These are phyloP conservation scores for Fusarium sp. DNA, from an alignment of 2,329 filamentous ascomycete genomes.

Conservation along the genomic window DNA sequence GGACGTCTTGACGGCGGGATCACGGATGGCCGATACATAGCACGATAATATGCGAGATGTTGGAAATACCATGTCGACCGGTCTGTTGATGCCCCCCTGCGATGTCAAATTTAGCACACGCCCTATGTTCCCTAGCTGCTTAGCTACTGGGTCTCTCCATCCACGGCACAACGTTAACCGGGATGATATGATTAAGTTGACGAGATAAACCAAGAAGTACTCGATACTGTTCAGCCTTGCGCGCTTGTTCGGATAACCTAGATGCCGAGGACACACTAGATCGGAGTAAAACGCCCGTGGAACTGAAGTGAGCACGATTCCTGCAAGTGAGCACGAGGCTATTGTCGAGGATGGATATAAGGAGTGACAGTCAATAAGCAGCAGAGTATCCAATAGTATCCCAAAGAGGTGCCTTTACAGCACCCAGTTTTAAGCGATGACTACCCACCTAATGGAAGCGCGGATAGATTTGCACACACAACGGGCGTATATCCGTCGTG, in stretches of 20 bases:
- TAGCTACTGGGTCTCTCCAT: slow-evolving; percentile 22
- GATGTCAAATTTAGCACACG: slow-evolving; percentile 42
- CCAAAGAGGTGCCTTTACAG: neutral
- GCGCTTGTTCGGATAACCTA: neutral
- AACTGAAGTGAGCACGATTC: neutral
- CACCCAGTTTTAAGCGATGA: slow-evolving; percentile 3
- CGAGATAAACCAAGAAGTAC: slow-evolving; percentile 2
- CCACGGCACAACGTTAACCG: slow-evolving; percentile 23
- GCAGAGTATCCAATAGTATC: neutral
- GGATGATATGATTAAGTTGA: slow-evolving; percentile 22
- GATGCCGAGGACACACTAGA: neutral
- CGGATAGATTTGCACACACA: neutral
- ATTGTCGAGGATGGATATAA: neutral
- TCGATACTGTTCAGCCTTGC: slow-evolving; percentile 26
- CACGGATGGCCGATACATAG: neutral
- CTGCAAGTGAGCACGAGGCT: neutral
- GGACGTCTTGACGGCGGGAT: slow-evolving; percentile 11
- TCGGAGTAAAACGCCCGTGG: slow-evolving; percentile 26
- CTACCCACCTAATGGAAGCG: neutral
- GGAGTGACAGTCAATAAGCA: neutral
- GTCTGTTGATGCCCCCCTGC: slow-evolving; percentile 25
- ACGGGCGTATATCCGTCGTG: neutral
- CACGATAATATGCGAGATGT: slow-evolving; percentile 11
- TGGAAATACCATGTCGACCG: slow-evolving; percentile 29
- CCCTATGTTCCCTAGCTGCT: slow-evolving; percentile 6